phyloP scores from a whole-genome alignment of 108 stramenopile genomes.

The Skeletonema costatum region DNA sequence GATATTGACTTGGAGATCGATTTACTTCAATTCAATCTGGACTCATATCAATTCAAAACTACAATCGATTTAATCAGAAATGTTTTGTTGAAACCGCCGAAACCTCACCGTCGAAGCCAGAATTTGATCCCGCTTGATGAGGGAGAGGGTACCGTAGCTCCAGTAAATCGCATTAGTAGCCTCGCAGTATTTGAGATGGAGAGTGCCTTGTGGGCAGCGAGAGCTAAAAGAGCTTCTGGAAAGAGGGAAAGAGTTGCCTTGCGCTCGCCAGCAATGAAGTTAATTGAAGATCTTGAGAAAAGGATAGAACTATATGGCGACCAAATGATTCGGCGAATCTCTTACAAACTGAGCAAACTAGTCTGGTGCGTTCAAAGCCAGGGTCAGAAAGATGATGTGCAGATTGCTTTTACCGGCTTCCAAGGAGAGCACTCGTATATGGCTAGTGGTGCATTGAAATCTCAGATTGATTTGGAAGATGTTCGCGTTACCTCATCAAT shows the following conservation, averaged over 20 bases:
- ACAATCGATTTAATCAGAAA: constrained; percentile 53
- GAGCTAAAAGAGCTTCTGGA: constrained; percentile 14
- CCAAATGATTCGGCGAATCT: constrained; percentile 34
- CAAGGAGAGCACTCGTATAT: constrained; percentile 46
- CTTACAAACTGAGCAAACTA: constrained; percentile 40
- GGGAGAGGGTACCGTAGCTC: constrained; percentile 2
- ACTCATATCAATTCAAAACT: constrained; percentile 56
- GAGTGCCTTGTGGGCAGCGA: constrained; percentile 18
- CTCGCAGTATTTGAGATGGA: constrained; percentile 48
- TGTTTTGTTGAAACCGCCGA: constrained; percentile 48
- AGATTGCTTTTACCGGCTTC: constrained; percentile 50
- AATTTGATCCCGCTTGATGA: constrained; percentile 8
- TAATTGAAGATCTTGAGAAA: constrained; percentile 40
- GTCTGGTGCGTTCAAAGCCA: constrained; percentile 46
- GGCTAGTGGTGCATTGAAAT: constrained; percentile 24
- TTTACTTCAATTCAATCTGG: constrained; percentile 38
- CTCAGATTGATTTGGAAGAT: constrained; percentile 46
- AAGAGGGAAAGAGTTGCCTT: constrained; percentile 40
- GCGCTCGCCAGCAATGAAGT: constrained; percentile 29
- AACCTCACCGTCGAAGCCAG: constrained; percentile 26
- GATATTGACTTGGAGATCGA: constrained; percentile 50
- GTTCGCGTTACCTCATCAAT: constrained; percentile 33
- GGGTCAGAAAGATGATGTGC: constrained; percentile 41
- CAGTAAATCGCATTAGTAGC: constrained; percentile 24
- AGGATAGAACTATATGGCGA: constrained; percentile 21